Percentiles rank a stretch among this genome's conserved stretches.
These are phyloP conservation scores for Solanum chaucha DNA, from an alignment of 257 asterid species.

Conservation along the genomic window DNA sequence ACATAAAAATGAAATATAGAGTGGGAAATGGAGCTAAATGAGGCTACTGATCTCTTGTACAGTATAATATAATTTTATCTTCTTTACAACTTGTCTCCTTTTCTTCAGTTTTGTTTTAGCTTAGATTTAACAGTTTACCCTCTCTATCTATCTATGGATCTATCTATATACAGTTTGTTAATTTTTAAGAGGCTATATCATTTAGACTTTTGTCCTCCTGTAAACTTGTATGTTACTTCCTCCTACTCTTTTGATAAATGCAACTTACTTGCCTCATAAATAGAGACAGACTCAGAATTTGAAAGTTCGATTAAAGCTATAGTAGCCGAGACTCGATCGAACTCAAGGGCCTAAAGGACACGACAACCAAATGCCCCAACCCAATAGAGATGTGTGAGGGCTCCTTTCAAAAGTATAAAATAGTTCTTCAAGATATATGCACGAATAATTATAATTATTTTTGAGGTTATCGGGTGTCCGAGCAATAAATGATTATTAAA, in stretches of 20 bases:
- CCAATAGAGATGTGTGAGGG: neutral
- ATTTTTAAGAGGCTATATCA: neutral
- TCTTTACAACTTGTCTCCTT: neutral
- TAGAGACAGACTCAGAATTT: neutral
- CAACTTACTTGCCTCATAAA: neutral
- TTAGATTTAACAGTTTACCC: neutral
- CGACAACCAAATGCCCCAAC: neutral
- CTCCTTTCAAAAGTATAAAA: neutral
- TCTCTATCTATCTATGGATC: neutral
- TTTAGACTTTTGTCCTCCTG: neutral
- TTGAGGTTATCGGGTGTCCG: too few relatives aligned
- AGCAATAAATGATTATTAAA: neutral
- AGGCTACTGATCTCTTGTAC: neutral
- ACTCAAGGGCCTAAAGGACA: neutral
- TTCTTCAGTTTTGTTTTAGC: neutral
- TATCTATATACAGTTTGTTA: neutral
- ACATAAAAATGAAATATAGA: neutral
- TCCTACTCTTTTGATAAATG: neutral
- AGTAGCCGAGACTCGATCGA: neutral
- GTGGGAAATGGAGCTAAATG: slow-evolving; percentile 1
- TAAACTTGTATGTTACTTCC: neutral
- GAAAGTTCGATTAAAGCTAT: accelerated
- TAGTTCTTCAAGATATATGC: neutral
- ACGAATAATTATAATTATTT: too few relatives aligned
- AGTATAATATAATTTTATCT: neutral